Evolutionary conservation across 495 filamentous ascomycete species (phyloP), one percentile per base, ranked within the genome.

Genomic region (Aspergillus homomorphus): DNA sequence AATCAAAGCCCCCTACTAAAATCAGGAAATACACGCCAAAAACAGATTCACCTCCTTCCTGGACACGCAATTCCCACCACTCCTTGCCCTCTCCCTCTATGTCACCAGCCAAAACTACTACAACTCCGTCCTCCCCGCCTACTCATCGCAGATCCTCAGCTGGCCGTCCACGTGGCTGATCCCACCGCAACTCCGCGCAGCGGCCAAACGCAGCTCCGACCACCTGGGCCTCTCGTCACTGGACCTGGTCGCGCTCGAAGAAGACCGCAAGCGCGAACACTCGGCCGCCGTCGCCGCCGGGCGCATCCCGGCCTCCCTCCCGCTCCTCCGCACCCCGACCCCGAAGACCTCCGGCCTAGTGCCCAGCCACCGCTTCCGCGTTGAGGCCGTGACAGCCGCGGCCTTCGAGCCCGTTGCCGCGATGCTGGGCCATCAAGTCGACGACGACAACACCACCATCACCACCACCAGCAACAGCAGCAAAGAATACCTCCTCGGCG

Each of bases 71-170:
- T 87, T 82, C 45, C 77, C 84, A 62, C 78, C 83, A 20, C 84
- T 95, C 54, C 61, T 94, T 62, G 84, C 89, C 61, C 84, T 93
- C 63, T 91, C 84, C 53, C 87, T 98, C 62, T 98, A 94, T 73
- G 86, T 92, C 66, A 94, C 90, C 42, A 87, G 85, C 61, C 82
- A 87, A 57, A 97, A 96, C 74, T 98, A 92, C 79, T 77, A 81
- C 57, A 66, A 72, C 49, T 69, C 77, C 41, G 96, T 90, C 33
- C 85, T 88, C 8, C 89, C 91, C 9, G 84, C 89, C 30, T 93
- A 88, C 75, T 86, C 84, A 54, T 69, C 75, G 33, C 33, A 38
- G 4, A 81, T 96, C 57, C 84, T 96, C 28, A 85, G 87, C 20
- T 92, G 92, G 78, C 89, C 94, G 9, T 81, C 87, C 51, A 88